Base-by-base conservation (phyloP, 352 stramenopile species). In the Globisporangium cederbergense region DNA sequence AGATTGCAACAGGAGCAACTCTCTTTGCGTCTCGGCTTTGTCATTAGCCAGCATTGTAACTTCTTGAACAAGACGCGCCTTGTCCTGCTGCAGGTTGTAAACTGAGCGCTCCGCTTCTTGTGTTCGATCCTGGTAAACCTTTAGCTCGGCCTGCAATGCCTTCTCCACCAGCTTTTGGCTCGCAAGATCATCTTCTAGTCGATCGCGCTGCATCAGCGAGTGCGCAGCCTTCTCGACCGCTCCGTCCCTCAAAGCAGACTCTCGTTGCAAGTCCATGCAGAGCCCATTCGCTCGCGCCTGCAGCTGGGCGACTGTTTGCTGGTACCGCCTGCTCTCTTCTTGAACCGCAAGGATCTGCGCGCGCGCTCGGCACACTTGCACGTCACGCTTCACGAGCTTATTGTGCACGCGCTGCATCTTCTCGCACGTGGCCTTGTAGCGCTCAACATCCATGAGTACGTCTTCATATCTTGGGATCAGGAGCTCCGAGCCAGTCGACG, bases 211-310 rank as follows among this genome's bases (percentile, higher is more conserved):
- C 42, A 77, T 16, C 11, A 87, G 62, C 18, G 75, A 68, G 40
- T 70, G 58, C 0, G 73, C 80, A 0, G 77, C 76, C 58, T 71
- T 77, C 20, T 86, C 75, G 22, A 89, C 59, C 1, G 78, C 74
- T 14, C 82, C 66, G 10, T 71, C 60, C 36, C 71, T 80, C 2
- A 66, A 65, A 11, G 28, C 10, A 11, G 46, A 22, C 32, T 80
- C 76, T 1, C 51, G 66, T 2, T 51, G 40, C 13, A 81, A 50
- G 25, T 75, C 52, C 4, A 46, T 47, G 1, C n/a, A 42, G 13
- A 83, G 64, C 1, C 36, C n/a, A 10, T 60, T 46, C 11, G 67
- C 50, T 14, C 71, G 60, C 0, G 52, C 34, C 8, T 69, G 66
- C 18, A 76, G 18, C 0, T 63, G 53, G 9, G 53, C 4, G 1